phyloP scores from a whole-genome alignment of 495 filamentous ascomycete species.

The Podospora comata region DNA sequence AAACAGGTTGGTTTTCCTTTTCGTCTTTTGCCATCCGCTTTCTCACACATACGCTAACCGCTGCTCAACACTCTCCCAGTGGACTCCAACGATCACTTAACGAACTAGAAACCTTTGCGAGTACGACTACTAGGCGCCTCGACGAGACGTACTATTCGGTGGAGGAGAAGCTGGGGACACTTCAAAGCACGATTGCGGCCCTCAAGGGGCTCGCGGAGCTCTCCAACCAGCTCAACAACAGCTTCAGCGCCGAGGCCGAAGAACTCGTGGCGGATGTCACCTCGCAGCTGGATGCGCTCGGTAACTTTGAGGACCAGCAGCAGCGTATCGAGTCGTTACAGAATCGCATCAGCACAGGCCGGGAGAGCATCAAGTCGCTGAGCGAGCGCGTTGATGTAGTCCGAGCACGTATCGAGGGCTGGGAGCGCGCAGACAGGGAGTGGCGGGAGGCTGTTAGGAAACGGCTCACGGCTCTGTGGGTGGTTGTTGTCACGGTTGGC shows the following conservation, averaged over 20 bases:
- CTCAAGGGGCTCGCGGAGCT: slow-evolving; percentile 68
- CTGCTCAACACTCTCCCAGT: slow-evolving; percentile 22
- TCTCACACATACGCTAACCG: neutral
- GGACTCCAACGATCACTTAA: slow-evolving; percentile 42
- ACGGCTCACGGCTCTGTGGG: slow-evolving; percentile 61
- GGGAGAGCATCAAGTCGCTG: slow-evolving; percentile 61
- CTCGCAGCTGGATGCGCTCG: slow-evolving; percentile 62
- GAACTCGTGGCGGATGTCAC: slow-evolving; percentile 60
- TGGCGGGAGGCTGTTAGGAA: slow-evolving; percentile 67
- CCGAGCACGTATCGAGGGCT: slow-evolving; percentile 60
- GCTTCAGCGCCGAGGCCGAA: slow-evolving; percentile 61
- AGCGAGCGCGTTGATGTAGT: slow-evolving; percentile 64
- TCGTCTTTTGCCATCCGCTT: neutral
- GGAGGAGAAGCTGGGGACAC: slow-evolving; percentile 66
- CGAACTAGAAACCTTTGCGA: slow-evolving; percentile 45
- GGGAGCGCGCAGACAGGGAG: slow-evolving; percentile 67
- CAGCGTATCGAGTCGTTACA: slow-evolving; percentile 63
- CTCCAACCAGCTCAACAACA: slow-evolving; percentile 56
- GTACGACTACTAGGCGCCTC: slow-evolving; percentile 65
- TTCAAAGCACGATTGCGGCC: slow-evolving; percentile 63
- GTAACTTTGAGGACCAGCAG: slow-evolving; percentile 68
- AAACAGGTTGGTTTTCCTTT: slow-evolving; percentile 38
- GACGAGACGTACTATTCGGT: slow-evolving; percentile 85
- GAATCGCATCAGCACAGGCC: slow-evolving; percentile 59
- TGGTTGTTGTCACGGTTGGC: slow-evolving; percentile 45